Evolutionary conservation across 2,329 filamentous ascomycete genomes (phyloP).

Genomic region (Diaporthe caulivora): DNA sequence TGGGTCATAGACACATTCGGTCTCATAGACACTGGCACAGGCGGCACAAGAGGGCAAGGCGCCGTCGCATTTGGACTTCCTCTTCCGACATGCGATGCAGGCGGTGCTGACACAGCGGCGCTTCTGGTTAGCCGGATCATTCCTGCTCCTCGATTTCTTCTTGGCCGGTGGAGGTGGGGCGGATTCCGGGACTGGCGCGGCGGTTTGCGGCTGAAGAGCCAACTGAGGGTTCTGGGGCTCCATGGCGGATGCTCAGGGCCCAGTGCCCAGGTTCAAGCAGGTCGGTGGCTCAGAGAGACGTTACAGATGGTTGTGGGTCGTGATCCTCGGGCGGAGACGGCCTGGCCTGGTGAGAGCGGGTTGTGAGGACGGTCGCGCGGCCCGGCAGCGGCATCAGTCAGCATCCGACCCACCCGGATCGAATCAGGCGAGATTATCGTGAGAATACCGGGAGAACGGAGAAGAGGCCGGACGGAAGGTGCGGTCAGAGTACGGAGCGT

Average conservation of each 20-base stretch:
- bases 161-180: constrained; percentile 46
- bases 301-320: constrained; percentile 2
- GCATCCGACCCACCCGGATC: constrained; percentile 32
- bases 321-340: background rate
- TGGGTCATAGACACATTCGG: constrained; percentile 93
- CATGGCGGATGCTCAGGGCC: constrained; percentile 25
- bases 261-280: background rate
- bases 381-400: constrained; percentile 33
- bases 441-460: constrained; percentile 1
- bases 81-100: constrained; percentile 81
- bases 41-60: constrained; percentile 92
- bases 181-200: background rate
- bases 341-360: background rate
- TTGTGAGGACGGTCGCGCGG: constrained; percentile 12
- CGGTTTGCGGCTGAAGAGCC: constrained; percentile 22
- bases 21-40: constrained; percentile 94
- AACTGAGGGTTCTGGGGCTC: constrained; percentile 31
- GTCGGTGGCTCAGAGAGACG: background rate
- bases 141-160: constrained; percentile 65
- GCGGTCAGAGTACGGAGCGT: background rate
- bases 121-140: constrained; percentile 67
- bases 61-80: constrained; percentile 93
- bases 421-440: constrained; percentile 16
- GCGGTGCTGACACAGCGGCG: constrained; percentile 86
- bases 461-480: background rate